A percentile compares a stretch with the other conserved stretches of the same genome.
These are phyloP conservation scores for Globisporangium alternatum DNA, from an alignment of 352 stramenopile species.

Conservation along the genomic window DNA sequence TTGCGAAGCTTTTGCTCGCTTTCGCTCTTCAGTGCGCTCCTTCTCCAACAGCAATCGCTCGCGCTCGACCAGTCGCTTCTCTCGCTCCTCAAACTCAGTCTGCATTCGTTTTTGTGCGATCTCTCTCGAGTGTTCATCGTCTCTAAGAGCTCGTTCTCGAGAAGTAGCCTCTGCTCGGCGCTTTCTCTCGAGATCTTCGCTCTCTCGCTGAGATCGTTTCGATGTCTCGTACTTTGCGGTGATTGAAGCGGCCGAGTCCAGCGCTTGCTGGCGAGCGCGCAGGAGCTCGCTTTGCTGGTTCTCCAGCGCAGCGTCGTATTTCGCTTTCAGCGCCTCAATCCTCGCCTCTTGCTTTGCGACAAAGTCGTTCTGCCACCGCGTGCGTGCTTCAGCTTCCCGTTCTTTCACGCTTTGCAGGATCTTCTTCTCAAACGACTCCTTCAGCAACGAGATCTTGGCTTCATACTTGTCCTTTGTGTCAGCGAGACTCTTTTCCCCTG, in stretches of 20 bases:
- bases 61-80: slow-evolving; percentile 44
- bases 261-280: slow-evolving; percentile 39
- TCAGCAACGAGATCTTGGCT: slow-evolving; percentile 38
- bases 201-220: slow-evolving; percentile 27
- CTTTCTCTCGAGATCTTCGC: slow-evolving; percentile 34
- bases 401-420: slow-evolving; percentile 50
- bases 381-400: slow-evolving; percentile 55
- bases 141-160: slow-evolving; percentile 35
- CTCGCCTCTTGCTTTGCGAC: slow-evolving; percentile 63
- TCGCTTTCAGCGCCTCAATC: slow-evolving; percentile 62
- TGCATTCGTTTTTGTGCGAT: slow-evolving; percentile 34
- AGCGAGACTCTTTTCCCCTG: slow-evolving; percentile 23
- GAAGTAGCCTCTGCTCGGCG: slow-evolving; percentile 26
- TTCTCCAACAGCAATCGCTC: slow-evolving; percentile 45
- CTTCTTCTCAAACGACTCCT: slow-evolving; percentile 46
- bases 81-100: slow-evolving; percentile 53
- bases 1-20: slow-evolving; percentile 15
- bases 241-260: slow-evolving; percentile 46
- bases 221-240: slow-evolving; percentile 49
- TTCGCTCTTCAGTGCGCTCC: slow-evolving; percentile 35
- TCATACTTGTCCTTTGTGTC: slow-evolving; percentile 51
- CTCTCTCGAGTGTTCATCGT: slow-evolving; percentile 38
- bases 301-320: slow-evolving; percentile 66
- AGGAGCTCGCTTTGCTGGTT: slow-evolving; percentile 55
- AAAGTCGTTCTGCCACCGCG: slow-evolving; percentile 70